These are phyloP conservation scores for Cymbopogon citratus DNA, from an alignment of 176 grass and related monocot species.

Conservation along the genomic window DNA sequence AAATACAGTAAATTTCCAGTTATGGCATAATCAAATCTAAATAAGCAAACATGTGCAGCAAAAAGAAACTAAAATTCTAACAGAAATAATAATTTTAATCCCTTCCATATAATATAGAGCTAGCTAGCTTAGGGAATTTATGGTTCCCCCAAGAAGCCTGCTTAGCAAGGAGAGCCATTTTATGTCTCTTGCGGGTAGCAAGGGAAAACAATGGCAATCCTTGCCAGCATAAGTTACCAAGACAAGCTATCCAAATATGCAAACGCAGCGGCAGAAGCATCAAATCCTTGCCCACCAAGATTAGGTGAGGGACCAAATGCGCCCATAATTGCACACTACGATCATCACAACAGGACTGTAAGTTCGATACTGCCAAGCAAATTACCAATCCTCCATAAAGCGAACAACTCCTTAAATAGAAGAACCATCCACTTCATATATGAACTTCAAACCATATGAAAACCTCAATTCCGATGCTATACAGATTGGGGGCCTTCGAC, in stretches of 20 bases:
- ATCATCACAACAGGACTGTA: not conserved
- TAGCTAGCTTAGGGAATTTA: not conserved
- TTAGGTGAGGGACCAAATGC: not conserved
- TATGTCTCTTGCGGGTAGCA: not conserved
- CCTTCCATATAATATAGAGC: not conserved
- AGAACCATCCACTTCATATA: not conserved
- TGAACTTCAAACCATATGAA: not conserved
- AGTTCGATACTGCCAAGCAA: not conserved
- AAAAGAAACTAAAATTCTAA: not conserved
- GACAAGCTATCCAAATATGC: not conserved
- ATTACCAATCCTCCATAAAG: not conserved
- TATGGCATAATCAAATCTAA: conserved; percentile 6
- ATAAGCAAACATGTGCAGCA: conserved; percentile 2
- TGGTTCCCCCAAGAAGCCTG: not conserved
- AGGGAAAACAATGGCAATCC: not conserved
- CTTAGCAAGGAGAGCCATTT: not conserved
- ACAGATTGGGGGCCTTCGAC: not conserved
- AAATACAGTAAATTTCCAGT: conserved; percentile 25
- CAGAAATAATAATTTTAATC: not conserved
- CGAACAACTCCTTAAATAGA: not conserved
- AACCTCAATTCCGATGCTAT: not conserved
- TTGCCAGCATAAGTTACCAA: too few relatives aligned
- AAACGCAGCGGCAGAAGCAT: not conserved
- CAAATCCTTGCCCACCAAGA: not conserved
- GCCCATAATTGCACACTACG: not conserved